These are phyloP conservation scores for Apiospora arundinis DNA, from an alignment of 2,329 filamentous ascomycete species.

Conservation along the genomic window DNA sequence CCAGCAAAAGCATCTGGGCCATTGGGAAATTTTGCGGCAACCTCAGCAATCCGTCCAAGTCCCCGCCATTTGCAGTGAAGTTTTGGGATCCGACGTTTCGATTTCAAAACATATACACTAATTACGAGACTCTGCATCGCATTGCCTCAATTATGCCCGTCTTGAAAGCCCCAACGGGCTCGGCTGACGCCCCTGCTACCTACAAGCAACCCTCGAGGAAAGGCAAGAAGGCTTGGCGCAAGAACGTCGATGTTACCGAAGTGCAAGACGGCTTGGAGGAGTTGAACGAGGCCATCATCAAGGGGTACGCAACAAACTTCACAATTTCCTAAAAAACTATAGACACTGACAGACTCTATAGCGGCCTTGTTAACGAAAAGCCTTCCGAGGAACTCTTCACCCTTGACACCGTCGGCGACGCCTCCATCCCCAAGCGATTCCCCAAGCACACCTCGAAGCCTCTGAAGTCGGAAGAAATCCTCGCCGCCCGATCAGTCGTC, in stretches of 20 bases:
- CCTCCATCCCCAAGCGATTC: conserved; percentile 66
- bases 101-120: background rate
- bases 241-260: conserved; percentile 93
- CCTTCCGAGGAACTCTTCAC: conserved; percentile 83
- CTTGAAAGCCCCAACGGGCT: conserved; percentile 53
- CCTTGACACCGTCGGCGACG: conserved; percentile 77
- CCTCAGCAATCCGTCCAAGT: conserved; percentile 13
- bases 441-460: conserved; percentile 74
- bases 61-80: conserved; percentile 21
- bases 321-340: background rate
- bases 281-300: conserved; percentile 87
- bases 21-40: conserved; percentile 24
- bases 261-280: conserved; percentile 83
- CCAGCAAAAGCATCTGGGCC: conserved; percentile 4
- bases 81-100: background rate
- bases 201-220: conserved; percentile 91
- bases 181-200: conserved; percentile 73
- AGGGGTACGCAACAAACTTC: conserved; percentile 66
- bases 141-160: conserved; percentile 55
- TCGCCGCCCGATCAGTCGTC: conserved; percentile 81
- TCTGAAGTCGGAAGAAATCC: conserved; percentile 90
- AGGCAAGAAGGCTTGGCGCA: conserved; percentile 98
- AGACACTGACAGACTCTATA: conserved; percentile 42
- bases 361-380: conserved; percentile 86
- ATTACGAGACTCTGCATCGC: background rate